Evolutionary conservation across 73 alveolate genomes (phyloP).

Genomic region (Symbiodinium pilosum): DNA sequence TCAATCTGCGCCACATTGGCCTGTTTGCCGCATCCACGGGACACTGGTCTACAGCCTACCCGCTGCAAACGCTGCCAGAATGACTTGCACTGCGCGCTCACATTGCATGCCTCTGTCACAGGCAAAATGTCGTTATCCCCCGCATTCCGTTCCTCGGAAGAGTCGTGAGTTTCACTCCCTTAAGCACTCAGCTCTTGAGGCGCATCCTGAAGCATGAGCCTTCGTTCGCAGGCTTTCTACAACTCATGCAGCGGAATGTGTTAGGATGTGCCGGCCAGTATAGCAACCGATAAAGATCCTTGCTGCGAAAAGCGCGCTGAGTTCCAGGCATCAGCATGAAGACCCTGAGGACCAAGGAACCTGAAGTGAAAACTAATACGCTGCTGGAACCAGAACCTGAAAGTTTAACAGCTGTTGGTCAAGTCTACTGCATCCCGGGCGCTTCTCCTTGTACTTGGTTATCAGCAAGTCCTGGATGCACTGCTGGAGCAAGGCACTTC

Average conservation of each 20-base stretch:
- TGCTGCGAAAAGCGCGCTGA: not conserved
- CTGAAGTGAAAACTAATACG: not conserved
- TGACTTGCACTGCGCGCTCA: too few relatives aligned
- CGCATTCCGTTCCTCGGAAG: not conserved
- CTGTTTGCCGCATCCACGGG: not conserved
- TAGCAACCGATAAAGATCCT: too few relatives aligned
- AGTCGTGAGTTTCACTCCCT: too few relatives aligned
- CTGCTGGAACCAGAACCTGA: too few relatives aligned
- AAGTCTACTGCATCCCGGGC: not conserved
- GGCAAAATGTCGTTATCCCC: not conserved
- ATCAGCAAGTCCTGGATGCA: conserved; percentile 19
- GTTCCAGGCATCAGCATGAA: not conserved
- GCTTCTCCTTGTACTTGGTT: conserved; percentile 28
- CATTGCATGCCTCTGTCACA: not conserved
- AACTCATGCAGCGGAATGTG: too few relatives aligned
- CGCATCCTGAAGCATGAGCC: too few relatives aligned
- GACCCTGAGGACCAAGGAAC: not conserved
- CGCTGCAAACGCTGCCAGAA: not conserved
- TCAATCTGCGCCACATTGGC: conserved; percentile 6
- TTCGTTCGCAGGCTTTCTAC: too few relatives aligned
- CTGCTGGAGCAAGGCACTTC: not conserved
- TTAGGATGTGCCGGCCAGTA: too few relatives aligned
- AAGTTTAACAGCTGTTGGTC: not conserved
- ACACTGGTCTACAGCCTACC: too few relatives aligned
- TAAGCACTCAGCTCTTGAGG: too few relatives aligned